A percentile compares a stretch with the other conserved stretches of the same genome.
These are phyloP conservation scores for Rhodotorula glutinis DNA, from an alignment of 1,284 basidiomycete species.

Conservation along the genomic window DNA sequence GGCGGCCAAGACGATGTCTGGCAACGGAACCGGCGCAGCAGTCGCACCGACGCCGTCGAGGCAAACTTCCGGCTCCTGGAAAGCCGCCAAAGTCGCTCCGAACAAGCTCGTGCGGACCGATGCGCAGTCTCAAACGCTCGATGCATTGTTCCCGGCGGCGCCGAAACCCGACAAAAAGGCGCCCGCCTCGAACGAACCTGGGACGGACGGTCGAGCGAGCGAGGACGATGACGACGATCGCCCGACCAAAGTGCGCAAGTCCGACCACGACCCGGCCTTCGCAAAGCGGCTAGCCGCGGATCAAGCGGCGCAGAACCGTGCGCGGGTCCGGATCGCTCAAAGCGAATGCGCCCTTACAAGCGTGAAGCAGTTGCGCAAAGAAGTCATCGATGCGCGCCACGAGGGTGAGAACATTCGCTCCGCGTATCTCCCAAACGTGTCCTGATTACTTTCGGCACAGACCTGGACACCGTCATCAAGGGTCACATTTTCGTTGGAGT, in stretches of 20 bases:
- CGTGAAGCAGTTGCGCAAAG: constrained; percentile 65
- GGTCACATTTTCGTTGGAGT: constrained; percentile 92
- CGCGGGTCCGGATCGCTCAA: constrained; percentile 60
- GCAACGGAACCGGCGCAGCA: background rate
- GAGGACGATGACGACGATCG: constrained; percentile 3
- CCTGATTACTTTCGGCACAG: constrained; percentile 50
- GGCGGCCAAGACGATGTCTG: constrained; percentile 19
- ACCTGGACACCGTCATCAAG: constrained; percentile 74
- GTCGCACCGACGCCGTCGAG: background rate
- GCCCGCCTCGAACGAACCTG: constrained; percentile 33
- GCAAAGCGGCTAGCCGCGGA: constrained; percentile 22
- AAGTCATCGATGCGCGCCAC: constrained; percentile 63
- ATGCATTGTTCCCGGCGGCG: constrained; percentile 71
- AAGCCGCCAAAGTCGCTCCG: constrained; percentile 52
- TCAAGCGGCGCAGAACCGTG: constrained; percentile 10
- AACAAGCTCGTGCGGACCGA: constrained; percentile 93
- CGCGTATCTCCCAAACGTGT: too few relatives aligned
- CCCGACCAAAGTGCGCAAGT: constrained; percentile 9
- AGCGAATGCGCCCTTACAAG: constrained; percentile 77
- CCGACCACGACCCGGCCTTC: constrained; percentile 32
- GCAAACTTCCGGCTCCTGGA: constrained; percentile 26
- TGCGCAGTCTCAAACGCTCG: constrained; percentile 78
- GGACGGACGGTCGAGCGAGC: background rate
- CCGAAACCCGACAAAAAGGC: constrained; percentile 12
- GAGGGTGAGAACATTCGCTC: constrained; percentile 62